Percentiles rank a stretch among this genome's conserved stretches.
These are phyloP conservation scores for Mortierella alpina DNA, from an alignment of 192 early-diverging fungal species.

Conservation along the genomic window DNA sequence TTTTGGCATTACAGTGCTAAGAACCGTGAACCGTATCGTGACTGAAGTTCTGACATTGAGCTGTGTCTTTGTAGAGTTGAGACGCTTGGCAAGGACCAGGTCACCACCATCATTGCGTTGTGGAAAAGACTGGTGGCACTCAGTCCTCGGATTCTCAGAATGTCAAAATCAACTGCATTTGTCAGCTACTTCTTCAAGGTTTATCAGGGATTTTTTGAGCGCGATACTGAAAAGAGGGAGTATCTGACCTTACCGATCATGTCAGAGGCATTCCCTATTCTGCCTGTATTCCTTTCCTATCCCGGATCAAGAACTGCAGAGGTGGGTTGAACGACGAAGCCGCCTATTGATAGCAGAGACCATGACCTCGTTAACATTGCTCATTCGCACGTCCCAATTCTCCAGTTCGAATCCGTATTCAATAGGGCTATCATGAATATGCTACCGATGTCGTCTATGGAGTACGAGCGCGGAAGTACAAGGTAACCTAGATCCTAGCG, in stretches of 20 bases:
- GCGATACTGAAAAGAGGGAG: conserved; percentile 21
- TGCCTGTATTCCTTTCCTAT: conserved; percentile 59
- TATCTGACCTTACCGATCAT: conserved; percentile 50
- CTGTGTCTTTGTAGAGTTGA: conserved; percentile 21
- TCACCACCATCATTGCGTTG: conserved; percentile 47
- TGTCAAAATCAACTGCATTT: conserved; percentile 32
- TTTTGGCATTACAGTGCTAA: not conserved
- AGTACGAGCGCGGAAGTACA: conserved; percentile 44
- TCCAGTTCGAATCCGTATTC: conserved; percentile 44
- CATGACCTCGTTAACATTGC: not conserved
- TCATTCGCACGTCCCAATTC: not conserved
- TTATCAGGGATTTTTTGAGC: conserved; percentile 54
- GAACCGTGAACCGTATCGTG: too few relatives aligned
- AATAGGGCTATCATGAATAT: conserved; percentile 59
- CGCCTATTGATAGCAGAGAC: not conserved
- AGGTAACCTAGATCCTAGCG: not conserved
- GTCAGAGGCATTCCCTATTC: conserved; percentile 58
- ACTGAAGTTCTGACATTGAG: too few relatives aligned
- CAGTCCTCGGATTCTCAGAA: conserved; percentile 54
- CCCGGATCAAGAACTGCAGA: conserved; percentile 30
- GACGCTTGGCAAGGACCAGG: conserved; percentile 28
- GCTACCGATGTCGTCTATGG: conserved; percentile 38
- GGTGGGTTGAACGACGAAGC: conserved; percentile 5
- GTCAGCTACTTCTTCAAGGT: conserved; percentile 52
- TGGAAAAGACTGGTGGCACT: conserved; percentile 63